Evolutionary conservation across 495 filamentous ascomycete species (phyloP).

Genomic region (Neurospora sp.): DNA sequence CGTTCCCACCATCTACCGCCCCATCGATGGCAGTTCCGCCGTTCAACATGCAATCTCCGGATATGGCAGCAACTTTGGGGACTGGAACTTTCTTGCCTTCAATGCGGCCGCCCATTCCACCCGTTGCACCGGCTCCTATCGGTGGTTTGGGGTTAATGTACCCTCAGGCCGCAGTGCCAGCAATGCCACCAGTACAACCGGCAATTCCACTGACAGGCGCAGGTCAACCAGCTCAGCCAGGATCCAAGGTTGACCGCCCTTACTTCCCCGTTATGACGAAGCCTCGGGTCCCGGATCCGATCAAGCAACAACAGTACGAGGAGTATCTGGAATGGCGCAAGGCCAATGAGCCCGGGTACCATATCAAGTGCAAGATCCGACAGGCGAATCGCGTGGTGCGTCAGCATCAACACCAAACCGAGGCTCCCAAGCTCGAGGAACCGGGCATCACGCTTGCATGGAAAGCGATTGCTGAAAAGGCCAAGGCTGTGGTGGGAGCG

Average conservation of each 20-base stretch:
- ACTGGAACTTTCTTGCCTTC: background rate
- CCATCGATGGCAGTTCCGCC: background rate
- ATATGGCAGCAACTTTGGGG: background rate
- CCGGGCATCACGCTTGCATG: background rate
- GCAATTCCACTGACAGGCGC: background rate
- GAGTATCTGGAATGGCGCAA: conserved; percentile 32
- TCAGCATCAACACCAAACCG: conserved; percentile 13
- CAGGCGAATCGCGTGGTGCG: conserved; percentile 30
- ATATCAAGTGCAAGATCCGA: conserved; percentile 30
- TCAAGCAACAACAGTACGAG: conserved; percentile 34
- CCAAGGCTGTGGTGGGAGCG: conserved; percentile 17
- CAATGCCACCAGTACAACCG: background rate
- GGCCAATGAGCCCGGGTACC: conserved; percentile 28
- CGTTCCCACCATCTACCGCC: background rate
- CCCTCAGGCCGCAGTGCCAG: background rate
- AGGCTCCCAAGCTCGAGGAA: background rate
- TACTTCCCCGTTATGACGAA: conserved; percentile 24
- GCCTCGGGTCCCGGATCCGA: conserved; percentile 22
- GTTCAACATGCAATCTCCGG: background rate
- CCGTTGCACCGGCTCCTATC: background rate
- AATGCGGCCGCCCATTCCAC: background rate
- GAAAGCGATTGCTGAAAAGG: conserved; percentile 21
- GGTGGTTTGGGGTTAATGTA: background rate
- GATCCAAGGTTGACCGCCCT: conserved; percentile 10
- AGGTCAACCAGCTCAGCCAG: background rate